phyloP scores from a whole-genome alignment of 148 eudicot species.

The Chenopodium suecicum region DNA sequence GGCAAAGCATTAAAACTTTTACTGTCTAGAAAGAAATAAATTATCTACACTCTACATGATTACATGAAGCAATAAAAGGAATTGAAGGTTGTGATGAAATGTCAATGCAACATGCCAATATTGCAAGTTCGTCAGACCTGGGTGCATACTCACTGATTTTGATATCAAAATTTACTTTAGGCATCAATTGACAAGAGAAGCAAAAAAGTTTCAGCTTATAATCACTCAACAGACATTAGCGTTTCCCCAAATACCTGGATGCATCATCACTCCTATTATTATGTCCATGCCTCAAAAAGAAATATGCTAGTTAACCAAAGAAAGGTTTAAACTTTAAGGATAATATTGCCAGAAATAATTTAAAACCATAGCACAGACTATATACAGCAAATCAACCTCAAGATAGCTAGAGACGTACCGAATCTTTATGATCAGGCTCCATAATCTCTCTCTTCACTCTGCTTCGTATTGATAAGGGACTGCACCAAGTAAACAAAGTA shows the following conservation, averaged over 20 bases:
- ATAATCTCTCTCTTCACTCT: conserved; percentile 71
- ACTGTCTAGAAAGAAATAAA: background rate
- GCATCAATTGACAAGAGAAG: background rate
- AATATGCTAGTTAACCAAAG: background rate
- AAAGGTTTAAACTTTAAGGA: background rate
- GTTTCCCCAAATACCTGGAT: background rate
- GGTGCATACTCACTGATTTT: background rate
- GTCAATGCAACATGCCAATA: background rate
- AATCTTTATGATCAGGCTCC: conserved; percentile 53
- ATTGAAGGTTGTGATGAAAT: background rate
- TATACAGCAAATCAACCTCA: background rate
- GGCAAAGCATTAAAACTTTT: background rate
- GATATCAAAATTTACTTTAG: background rate
- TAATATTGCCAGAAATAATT: background rate
- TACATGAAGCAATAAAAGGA: background rate
- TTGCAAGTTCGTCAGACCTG: background rate
- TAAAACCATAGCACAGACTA: conserved; percentile 3
- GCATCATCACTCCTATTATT: background rate
- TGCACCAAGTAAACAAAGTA: conserved; percentile 31
- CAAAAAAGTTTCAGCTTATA: background rate
- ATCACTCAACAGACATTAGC: background rate
- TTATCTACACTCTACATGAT: background rate
- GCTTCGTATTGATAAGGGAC: conserved; percentile 42
- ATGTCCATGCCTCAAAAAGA: background rate
- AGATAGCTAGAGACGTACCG: conserved; percentile 35